Percentiles rank a stretch among this genome's conserved stretches.
These are phyloP conservation scores for Botrytis deweyae DNA, from an alignment of 2,329 filamentous ascomycete genomes.

Conservation along the genomic window DNA sequence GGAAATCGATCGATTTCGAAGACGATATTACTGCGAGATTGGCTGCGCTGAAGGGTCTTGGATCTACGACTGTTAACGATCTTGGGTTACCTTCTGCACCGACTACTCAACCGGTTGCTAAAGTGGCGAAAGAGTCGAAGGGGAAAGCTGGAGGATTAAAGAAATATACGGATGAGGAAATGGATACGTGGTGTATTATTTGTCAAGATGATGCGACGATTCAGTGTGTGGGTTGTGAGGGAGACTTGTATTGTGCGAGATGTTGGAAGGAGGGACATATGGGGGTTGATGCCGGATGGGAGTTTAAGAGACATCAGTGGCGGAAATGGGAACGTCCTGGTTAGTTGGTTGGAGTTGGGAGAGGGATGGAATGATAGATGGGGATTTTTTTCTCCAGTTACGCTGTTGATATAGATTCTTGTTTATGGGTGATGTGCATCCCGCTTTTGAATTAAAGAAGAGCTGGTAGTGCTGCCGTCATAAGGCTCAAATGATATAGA, in stretches of 20 bases:
- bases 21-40: conserved; percentile 36
- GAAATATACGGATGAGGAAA: conserved; percentile 65
- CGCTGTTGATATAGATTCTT: background rate
- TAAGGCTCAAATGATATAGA: background rate
- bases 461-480: background rate
- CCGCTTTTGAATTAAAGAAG: background rate
- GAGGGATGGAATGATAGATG: too few species aligned
- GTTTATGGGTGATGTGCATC: background rate
- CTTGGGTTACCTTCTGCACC: conserved; percentile 38
- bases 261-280: conserved; percentile 84
- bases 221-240: conserved; percentile 69
- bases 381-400: background rate
- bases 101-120: conserved; percentile 32
- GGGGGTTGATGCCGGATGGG: conserved; percentile 65
- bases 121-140: conserved; percentile 15
- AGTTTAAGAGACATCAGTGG: conserved; percentile 68
- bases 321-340: conserved; percentile 53
- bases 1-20: conserved; percentile 35
- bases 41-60: conserved; percentile 33
- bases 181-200: conserved; percentile 77
- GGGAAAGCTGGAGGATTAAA: conserved; percentile 22
- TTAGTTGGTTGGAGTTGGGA: conserved; percentile 4
- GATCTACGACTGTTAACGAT: conserved; percentile 21
- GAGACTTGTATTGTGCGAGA: conserved; percentile 69
- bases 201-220: conserved; percentile 77